Base-by-base conservation (phyloP, 331 rosid genomes). In the Dryas integrifolia region DNA sequence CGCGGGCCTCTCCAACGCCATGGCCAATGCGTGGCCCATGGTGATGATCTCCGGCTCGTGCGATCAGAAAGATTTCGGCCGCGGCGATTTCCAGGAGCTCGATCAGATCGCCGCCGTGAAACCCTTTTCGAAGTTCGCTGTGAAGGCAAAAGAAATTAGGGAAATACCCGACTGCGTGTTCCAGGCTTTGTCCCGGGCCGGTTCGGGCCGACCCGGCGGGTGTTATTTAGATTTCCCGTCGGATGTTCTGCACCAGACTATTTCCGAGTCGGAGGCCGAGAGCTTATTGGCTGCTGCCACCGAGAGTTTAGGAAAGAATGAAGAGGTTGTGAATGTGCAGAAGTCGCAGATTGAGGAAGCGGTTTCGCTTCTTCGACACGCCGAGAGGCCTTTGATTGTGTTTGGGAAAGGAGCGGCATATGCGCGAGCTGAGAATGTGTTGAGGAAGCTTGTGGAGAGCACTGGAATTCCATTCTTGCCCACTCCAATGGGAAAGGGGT, bases 401-500 rank as follows among this genome's bases (percentile, higher is more conserved):
- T 87, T 79, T 9, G 97, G 99, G 2, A 95, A 95, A 81, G 99
- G 99, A 43, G 99, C 97, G 1, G 99, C 99, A 0, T 85, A 73
- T 69, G 81, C 97, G 0, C 81, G 92, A 55, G 91, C 99, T 0
- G 99, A 95, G 82, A 82, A 26, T 6, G 84, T 74, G 4, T 30
- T 95, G 49, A 83, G 59, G 72, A 87, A 77, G 68, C 85, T 95
- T 0, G 97, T 95, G 18, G 90, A 95, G 58, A 72, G 62, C 5
- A 91, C 97, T 7, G 96, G 97, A 38, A 89, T 92, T 56, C 99
- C 97, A 5, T 95, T 95, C 79, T 82, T 95, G 57, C 97, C 99
- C 1, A 95, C 99, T 67, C 99, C 99, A 0, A 91, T 95, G 97
- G 97, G 96, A 15, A 92, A 95, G 47, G 99, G 99, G 0, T 67